Evolutionary conservation across 2,329 filamentous ascomycete species (phyloP), one percentile per base, ranked within the genome.

Genomic region (Neofusicoccum cordaticola): DNA sequence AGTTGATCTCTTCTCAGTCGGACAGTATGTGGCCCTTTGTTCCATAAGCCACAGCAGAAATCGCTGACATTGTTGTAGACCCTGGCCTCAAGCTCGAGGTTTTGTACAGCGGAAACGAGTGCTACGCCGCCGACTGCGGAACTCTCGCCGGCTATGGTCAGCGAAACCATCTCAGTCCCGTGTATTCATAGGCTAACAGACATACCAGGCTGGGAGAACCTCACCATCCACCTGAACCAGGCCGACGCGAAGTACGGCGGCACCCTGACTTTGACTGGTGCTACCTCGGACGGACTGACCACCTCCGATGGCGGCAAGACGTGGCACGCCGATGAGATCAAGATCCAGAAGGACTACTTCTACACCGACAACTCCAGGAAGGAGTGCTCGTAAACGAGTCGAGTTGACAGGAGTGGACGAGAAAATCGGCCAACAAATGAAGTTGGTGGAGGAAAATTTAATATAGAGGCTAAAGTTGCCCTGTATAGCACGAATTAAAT

Each of bases 71-170:
- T 3, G 15, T 37, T n/a, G 1, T 37, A 64, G 63, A 48, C 44
- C 53, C 63, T 19, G 66, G 61, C 9, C 61, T 67, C 52, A 66
- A 67, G 56, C 66, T 65, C 42, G 52, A 44, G 5, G 64, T 67
- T 11, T 67, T 67, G 42, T 67, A 67, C 66, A 82, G 67, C 2
- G 64, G 52, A 12, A 66, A 61, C 27, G 66, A 67, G 56, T 67
- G 66, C 56, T 66, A 66, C 60, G 39, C 17, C 15, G 50, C 39
- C 22, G 50, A 51, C 27, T 67, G 66, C 44, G 64, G 66, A 13
- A 64, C 56, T 8, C 60, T 67, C 19, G 37, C 50, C 17, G 61
- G 52, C 27, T 66, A 67, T 37, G 62, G 60, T 63, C 35, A 31
- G 27, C 4, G 27, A 5, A 31, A 31, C 4, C 27, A 6, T 31